Evolutionary conservation across 345 rosid genomes (phyloP), one percentile per base, ranked within the genome.

Genomic region (Atalantia buxifolia): DNA sequence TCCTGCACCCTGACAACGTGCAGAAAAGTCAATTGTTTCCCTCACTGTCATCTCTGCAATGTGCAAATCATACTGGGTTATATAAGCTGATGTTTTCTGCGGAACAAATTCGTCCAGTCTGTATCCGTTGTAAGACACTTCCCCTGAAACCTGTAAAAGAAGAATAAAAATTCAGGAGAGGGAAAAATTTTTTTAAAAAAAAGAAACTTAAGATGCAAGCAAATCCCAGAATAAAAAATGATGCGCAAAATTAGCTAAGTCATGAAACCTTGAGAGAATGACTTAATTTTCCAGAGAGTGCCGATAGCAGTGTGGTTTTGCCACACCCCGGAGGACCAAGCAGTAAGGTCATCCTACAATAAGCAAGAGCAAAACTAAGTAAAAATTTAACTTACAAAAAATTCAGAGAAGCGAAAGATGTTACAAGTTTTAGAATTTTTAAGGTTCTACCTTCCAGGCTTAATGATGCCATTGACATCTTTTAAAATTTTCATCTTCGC

Each of bases 31-130:
- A 60, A 82, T 68, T 10, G 80, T 75, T 71, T 85, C 87, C 63
- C 87, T 80, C 19, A 82, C 87, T 33, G 87, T 82, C 80, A 82
- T 79, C 21, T 85, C 85, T 8, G 87, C 83, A 59, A 85, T 85
- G 63, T 85, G 85, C 31, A 83, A 55, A 76, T 85, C 88, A 74
- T 63, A 16, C 48, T 78, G 85, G 72, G 83, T 83, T 71, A 81
- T 70, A 61, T 83, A 85, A 45, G 83, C 84, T 36, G 84, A 78
- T 50, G 88, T 83, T 71, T 81, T 85, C 79, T 83, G 86, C 31
- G 88, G 86, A 81, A 81, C 83, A 78, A 83, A 78, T 75, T 85
- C 88, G 9, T 83, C 77, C 24, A 85, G 40, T 69, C 16, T 60
- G 76, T 83, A 65, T 19, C 86, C 84, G 19, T 85, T 85, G 74